A percentile compares a stretch with the other conserved stretches of the same genome.
phyloP scores from a whole-genome alignment of 495 filamentous ascomycete genomes.

The Hypoxylon cercidicola region DNA sequence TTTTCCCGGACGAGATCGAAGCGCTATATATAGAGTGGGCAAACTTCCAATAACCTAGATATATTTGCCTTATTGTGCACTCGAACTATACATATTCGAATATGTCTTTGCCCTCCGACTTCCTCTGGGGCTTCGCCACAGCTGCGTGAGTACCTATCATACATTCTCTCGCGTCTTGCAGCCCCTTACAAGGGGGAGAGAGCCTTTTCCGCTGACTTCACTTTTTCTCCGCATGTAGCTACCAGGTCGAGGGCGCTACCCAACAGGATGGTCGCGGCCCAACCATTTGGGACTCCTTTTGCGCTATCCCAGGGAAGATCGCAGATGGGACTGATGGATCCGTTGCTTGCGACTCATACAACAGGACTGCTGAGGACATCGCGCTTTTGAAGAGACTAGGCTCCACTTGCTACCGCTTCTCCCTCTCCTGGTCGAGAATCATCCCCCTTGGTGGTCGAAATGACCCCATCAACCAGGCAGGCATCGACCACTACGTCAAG shows the following conservation, averaged over 20 bases:
- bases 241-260: slow-evolving; percentile 79
- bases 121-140: slow-evolving; percentile 86
- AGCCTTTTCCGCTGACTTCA: slow-evolving; percentile 27
- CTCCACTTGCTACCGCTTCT: slow-evolving; percentile 77
- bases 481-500: slow-evolving; percentile 68
- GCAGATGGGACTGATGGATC: slow-evolving; percentile 74
- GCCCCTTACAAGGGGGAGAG: not conserved
- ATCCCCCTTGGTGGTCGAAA: slow-evolving; percentile 73
- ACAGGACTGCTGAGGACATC: slow-evolving; percentile 78
- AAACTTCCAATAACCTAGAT: slow-evolving; percentile 35
- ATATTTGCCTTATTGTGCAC: slow-evolving; percentile 19
- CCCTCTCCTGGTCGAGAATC: slow-evolving; percentile 77
- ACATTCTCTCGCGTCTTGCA: slow-evolving; percentile 8
- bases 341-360: slow-evolving; percentile 80
- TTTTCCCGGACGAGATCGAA: slow-evolving; percentile 44
- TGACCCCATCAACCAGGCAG: slow-evolving; percentile 69
- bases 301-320: slow-evolving; percentile 77
- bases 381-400: slow-evolving; percentile 72
- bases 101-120: slow-evolving; percentile 74
- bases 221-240: slow-evolving; percentile 55
- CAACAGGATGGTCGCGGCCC: slow-evolving; percentile 75
- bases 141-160: slow-evolving; percentile 65
- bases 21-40: slow-evolving; percentile 32
- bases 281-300: slow-evolving; percentile 84
- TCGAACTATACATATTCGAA: slow-evolving; percentile 20